Evolutionary conservation across 108 stramenopile genomes (phyloP), one percentile per base, ranked within the genome.

Genomic region (Cyclotella sp.): DNA sequence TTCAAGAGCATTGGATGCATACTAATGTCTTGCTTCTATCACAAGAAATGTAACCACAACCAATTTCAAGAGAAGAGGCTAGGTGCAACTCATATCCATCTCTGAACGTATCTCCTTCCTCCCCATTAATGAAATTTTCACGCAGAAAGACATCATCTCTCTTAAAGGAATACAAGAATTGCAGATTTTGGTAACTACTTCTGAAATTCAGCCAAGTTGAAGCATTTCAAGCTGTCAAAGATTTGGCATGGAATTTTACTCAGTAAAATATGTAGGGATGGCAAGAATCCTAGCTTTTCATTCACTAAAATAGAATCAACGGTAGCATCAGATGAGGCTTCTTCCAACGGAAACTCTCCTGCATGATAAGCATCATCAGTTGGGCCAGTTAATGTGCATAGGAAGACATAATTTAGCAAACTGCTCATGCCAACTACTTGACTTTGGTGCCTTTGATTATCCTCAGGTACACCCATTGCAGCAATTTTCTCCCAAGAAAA

Each of bases 151-250:
- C 71, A 72, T 13, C 46, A n/a, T 11, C n/a, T 30, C 39, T 61
- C 59, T 0, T 59, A 42, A 41, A 72, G 61, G 9, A 72, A 34
- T 34, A 52, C 29, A 12, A 72, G 58, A 27, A 72, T 34, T 9
- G 71, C 71, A 22, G 71, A 60, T 45, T 54, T 45, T 13, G 71
- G 71, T 15, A 22, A 21, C 14, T 40, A 9, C 44, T 61, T 27
- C n/a, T 72, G 71, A 21, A 72, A 40, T 24, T 72, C 42, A n/a
- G 26, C 27, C 30, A 72, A 49, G 45, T 72, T 45, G 60, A 72
- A 72, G 14, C 39, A 28, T 29, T 61, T 72, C 7, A 72, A 30
- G 60, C 58, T 60, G 8, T 72, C 71, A 1, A 49, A 59, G 58
- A 72, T 49, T 46, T 59, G 28, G 13, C 71, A 44, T 47, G 43